Percentiles rank a stretch among this genome's conserved stretches.
Conservation (phyloP, 208 protist genomes). For the Trypanosoma melophagium region DNA sequence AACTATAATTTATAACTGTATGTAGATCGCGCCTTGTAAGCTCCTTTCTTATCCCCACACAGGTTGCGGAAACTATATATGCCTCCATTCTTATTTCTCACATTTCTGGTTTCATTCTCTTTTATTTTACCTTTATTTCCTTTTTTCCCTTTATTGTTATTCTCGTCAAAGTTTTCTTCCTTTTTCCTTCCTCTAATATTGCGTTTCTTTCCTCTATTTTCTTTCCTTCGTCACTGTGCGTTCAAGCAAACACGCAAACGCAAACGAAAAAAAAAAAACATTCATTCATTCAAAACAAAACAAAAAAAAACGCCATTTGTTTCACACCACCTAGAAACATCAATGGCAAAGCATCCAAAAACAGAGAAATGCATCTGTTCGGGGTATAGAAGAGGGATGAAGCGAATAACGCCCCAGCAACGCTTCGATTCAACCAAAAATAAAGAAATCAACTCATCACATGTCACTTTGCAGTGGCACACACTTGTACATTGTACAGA, state of each 20-base stretch:
- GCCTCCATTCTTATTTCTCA: too few species aligned
- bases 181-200: background rate
- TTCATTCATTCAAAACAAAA: background rate
- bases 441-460: too few species aligned
- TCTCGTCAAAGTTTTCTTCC: conserved; percentile 2
- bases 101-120: background rate
- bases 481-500: background rate
- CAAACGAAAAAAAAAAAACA: background rate
- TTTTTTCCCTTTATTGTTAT: background rate
- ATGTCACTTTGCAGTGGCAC: too few species aligned
- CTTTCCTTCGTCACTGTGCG: background rate
- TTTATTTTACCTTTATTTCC: background rate
- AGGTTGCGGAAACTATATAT: too few species aligned
- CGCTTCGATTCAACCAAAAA: too few species aligned
- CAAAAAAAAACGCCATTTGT: too few species aligned
- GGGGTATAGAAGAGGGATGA: too few species aligned
- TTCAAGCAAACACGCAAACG: background rate
- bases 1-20: background rate
- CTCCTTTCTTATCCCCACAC: too few species aligned
- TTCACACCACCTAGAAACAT: too few species aligned
- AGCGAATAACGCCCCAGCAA: too few species aligned
- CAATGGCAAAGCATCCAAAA: too few species aligned
- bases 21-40: background rate
- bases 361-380: too few species aligned
- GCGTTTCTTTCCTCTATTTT: background rate